Base-by-base conservation (phyloP, 345 rosid species). In the Salix arbutifolia region DNA sequence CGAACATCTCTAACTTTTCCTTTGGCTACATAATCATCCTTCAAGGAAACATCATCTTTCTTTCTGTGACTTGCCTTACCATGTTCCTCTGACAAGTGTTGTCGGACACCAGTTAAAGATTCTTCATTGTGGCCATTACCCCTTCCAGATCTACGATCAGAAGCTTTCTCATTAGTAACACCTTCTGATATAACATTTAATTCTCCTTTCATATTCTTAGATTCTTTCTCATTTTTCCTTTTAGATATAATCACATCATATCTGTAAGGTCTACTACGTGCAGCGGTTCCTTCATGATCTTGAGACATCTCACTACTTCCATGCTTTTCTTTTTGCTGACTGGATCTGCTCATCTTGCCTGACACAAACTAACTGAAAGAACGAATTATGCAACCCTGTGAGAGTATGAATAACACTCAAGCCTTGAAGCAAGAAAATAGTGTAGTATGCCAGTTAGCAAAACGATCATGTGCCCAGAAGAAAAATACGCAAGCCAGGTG, bases 221-320 rank as follows among this genome's bases (percentile, higher is more conserved):
- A 76, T 35, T 85, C 70, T 56, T 76, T 87, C 85, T 81, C 91
- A 80, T 64, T 83, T 81, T 86, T 87, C 85, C 98, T 91, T 73
- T 81, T 90, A 21, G 72, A 74, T 93, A 91, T 88, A 79, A 96
- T 91, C 85, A 91, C 98, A 70, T 91, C 94, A 71, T 84, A 86
- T 75, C 91, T 87, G 80, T 86, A 84, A 64, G 98, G 97, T 83
- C 99, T 91, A 40, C 96, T 92, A 40, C 98, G 89, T 72, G 99
- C 99, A 81, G 97, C 88, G 75, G 93, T 87, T 74, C 91, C 92
- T 70, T 85, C 90, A 74, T 81, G 53, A 33, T 71, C 83, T 18
- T 38, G 60, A n/a, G 74, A 67, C 35, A 71, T 44, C 64, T 62
- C 79, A 62, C 81, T 76, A 76, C 79, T 76, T 77, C 52, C 84